Conservation (phyloP, 768 basidiomycete species). For the Polyporus arcularius region DNA sequence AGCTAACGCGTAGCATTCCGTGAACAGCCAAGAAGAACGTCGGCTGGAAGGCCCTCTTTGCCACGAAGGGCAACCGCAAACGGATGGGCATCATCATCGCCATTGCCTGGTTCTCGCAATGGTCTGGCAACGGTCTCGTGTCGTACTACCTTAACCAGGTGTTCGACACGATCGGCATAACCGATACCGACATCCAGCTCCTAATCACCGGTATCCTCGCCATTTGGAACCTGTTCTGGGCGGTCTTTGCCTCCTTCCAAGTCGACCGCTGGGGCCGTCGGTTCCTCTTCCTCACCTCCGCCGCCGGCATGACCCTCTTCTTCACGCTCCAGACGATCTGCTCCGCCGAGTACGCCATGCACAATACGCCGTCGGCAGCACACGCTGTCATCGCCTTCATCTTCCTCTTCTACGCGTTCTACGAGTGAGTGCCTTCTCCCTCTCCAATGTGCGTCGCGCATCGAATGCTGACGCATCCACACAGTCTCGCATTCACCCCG, state of each 20-base stretch:
- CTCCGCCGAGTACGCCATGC: conserved; percentile 55
- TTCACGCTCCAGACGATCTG: conserved; percentile 71
- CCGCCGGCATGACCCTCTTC: conserved; percentile 60
- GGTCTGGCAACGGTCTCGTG: conserved; percentile 84
- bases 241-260: conserved; percentile 54
- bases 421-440: conserved; percentile 53
- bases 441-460: not conserved
- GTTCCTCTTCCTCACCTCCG: conserved; percentile 65
- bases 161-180: conserved; percentile 68
- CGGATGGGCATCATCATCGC: conserved; percentile 78
- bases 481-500: conserved; percentile 76
- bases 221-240: conserved; percentile 77
- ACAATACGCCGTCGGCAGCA: conserved; percentile 44
- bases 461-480: not conserved
- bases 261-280: conserved; percentile 72
- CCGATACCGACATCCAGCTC: conserved; percentile 60
- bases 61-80: conserved; percentile 69
- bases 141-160: conserved; percentile 82
- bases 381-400: conserved; percentile 82
- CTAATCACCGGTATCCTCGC: conserved; percentile 84
- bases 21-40: conserved; percentile 52
- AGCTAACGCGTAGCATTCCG: not conserved
- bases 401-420: conserved; percentile 79
- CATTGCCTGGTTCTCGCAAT: conserved; percentile 82
- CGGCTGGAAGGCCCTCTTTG: conserved; percentile 70